phyloP scores from a whole-genome alignment of 2,329 filamentous ascomycete genomes.

The Chaetomium sp. region DNA sequence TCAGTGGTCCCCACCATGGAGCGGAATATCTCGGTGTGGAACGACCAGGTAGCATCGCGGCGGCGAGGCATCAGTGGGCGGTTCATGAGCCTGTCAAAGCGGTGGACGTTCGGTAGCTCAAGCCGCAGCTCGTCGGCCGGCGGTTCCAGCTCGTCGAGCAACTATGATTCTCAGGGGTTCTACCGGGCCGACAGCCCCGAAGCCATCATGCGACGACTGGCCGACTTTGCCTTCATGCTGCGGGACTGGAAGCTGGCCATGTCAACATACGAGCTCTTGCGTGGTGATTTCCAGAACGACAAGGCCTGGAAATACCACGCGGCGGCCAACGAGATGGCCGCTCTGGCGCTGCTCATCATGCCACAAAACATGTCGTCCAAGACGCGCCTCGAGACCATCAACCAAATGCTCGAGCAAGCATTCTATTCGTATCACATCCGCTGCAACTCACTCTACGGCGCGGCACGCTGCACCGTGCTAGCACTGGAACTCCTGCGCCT shows the following conservation, averaged over 20 bases:
- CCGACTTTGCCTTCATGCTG: constrained; percentile 95
- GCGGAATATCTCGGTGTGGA: constrained; percentile 86
- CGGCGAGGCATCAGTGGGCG: constrained; percentile 85
- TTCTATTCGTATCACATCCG: constrained; percentile 91
- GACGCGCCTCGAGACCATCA: constrained; percentile 75
- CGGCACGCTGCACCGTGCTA: constrained; percentile 74
- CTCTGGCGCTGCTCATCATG: constrained; percentile 77
- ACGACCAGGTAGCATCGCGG: constrained; percentile 92
- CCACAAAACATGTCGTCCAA: constrained; percentile 73
- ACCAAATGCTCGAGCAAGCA: constrained; percentile 85
- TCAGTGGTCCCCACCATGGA: constrained; percentile 97
- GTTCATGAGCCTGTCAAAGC: constrained; percentile 92
- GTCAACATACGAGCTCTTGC: constrained; percentile 86
- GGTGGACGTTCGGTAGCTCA: constrained; percentile 78
- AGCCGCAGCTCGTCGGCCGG: constrained; percentile 62
- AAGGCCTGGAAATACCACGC: constrained; percentile 98
- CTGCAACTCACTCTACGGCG: constrained; percentile 76
- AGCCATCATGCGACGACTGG: constrained; percentile 88
- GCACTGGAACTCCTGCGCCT: constrained; percentile 79
- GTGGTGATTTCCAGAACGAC: constrained; percentile 87
- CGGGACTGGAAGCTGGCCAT: constrained; percentile 93
- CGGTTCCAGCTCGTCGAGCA: constrained; percentile 54
- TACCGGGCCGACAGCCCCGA: constrained; percentile 84
- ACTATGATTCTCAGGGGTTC: constrained; percentile 80
- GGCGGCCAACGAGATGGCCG: constrained; percentile 92